Evolutionary conservation across 1,284 basidiomycete genomes (phyloP).

Genomic region (Pseudozyma thailandica): DNA sequence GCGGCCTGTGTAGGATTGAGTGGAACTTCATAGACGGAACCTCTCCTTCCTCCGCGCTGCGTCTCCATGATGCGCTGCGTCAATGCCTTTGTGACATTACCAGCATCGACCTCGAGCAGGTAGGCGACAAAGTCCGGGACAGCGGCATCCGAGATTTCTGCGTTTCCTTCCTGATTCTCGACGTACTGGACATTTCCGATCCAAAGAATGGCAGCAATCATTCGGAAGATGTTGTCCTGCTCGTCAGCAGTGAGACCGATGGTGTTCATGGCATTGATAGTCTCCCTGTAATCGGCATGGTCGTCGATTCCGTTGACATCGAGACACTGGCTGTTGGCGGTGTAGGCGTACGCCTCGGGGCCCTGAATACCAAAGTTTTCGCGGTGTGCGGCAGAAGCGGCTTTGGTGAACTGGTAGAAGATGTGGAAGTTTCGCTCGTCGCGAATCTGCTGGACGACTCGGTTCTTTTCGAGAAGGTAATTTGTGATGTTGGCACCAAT

Average conservation of each 20-base stretch:
- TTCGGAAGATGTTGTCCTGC: constrained; percentile 91
- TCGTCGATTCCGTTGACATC: constrained; percentile 94
- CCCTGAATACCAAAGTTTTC: constrained; percentile 97
- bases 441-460: constrained; percentile 95
- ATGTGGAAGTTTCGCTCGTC: constrained; percentile 99
- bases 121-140: constrained; percentile 97
- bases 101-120: constrained; percentile 86
- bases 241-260: constrained; percentile 87
- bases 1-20: constrained; percentile 91
- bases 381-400: constrained; percentile 85
- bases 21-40: constrained; percentile 95
- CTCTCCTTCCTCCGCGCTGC: constrained; percentile 78
- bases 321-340: constrained; percentile 88
- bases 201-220: constrained; percentile 93
- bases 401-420: constrained; percentile 99
- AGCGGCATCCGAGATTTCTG: constrained; percentile 80
- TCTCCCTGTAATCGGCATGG: constrained; percentile 84
- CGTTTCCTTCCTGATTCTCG: constrained; percentile 90
- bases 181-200: constrained; percentile 83
- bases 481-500: constrained; percentile 98
- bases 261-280: constrained; percentile 91
- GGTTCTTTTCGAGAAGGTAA: constrained; percentile 93
- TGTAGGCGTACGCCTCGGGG: constrained; percentile 94
- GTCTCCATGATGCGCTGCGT: constrained; percentile 92
- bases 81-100: constrained; percentile 84